Evolutionary conservation across 257 asterid species (phyloP).

Genomic region (Solanum clarkiae): DNA sequence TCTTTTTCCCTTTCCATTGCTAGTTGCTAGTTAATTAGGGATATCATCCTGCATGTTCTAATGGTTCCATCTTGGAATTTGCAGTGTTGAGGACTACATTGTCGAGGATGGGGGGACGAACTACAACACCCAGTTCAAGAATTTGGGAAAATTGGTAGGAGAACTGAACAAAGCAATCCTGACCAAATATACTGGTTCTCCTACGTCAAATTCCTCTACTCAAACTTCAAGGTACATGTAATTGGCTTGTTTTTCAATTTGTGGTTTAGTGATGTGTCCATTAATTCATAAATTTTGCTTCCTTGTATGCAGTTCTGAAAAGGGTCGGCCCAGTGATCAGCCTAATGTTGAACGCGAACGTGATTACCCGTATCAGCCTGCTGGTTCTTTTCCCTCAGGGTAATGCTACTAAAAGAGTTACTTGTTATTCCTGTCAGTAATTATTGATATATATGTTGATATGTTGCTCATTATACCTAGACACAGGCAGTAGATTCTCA

Average conservation of each 20-base stretch:
- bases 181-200: slow-evolving; percentile 21
- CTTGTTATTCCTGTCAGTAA: background rate
- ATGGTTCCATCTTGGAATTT: background rate
- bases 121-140: slow-evolving; percentile 49
- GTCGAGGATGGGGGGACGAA: slow-evolving; percentile 29
- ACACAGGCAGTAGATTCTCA: background rate
- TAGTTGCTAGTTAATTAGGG: background rate
- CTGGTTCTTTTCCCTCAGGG: slow-evolving; percentile 4
- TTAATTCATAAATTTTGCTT: background rate
- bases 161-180: slow-evolving; percentile 28
- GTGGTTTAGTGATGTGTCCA: background rate
- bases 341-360: background rate
- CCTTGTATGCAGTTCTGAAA: background rate
- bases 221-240: slow-evolving; percentile 25
- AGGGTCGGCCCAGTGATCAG: background rate
- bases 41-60: background rate
- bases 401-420: background rate
- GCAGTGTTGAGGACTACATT: slow-evolving; percentile 41
- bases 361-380: background rate
- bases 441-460: background rate
- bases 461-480: background rate
- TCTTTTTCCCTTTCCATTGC: background rate
- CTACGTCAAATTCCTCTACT: slow-evolving; percentile 14
- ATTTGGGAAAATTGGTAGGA: slow-evolving; percentile 48
- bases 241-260: background rate